A percentile compares a stretch with the other conserved stretches of the same genome.
Conservation (phyloP, 2,329 filamentous ascomycete species). For the Byssoonygena ceratinophila region DNA sequence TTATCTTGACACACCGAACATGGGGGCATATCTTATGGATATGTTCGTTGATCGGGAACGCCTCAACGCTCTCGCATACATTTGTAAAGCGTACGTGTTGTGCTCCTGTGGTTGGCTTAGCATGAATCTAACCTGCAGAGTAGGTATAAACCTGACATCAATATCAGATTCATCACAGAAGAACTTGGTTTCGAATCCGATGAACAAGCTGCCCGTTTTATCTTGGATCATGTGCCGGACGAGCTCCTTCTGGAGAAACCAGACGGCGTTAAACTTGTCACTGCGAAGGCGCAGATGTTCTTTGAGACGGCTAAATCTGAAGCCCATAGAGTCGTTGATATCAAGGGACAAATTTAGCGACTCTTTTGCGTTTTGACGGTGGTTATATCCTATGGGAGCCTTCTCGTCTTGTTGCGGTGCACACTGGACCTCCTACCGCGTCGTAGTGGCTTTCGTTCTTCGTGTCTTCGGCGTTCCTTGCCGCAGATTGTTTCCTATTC, state of each 20-base stretch:
- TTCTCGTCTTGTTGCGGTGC: constrained; percentile 13
- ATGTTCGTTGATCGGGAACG: constrained; percentile 96
- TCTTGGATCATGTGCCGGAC: constrained; percentile 68
- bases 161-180: constrained; percentile 83
- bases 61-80: constrained; percentile 76
- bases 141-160: constrained; percentile 87
- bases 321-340: constrained; percentile 82
- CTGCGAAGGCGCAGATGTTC: constrained; percentile 57
- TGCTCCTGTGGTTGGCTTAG: not conserved
- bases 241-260: constrained; percentile 66
- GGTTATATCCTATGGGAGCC: not conserved
- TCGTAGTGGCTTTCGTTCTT: not conserved
- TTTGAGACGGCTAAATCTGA: constrained; percentile 64
- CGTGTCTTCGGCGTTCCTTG: constrained; percentile 5
- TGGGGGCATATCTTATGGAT: constrained; percentile 98
- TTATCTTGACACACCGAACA: constrained; percentile 86
- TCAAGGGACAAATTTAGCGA: constrained; percentile 77
- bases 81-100: constrained; percentile 68
- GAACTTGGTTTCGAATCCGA: constrained; percentile 94
- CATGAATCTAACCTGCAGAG: constrained; percentile 9
- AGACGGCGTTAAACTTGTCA: constrained; percentile 61
- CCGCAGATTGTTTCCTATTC: constrained; percentile 12
- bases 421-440: constrained; percentile 17
- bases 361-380: not conserved
- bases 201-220: constrained; percentile 79